Conservation (phyloP, 2,329 filamentous ascomycete genomes). For the Cylindrodendrum hubeiense region DNA sequence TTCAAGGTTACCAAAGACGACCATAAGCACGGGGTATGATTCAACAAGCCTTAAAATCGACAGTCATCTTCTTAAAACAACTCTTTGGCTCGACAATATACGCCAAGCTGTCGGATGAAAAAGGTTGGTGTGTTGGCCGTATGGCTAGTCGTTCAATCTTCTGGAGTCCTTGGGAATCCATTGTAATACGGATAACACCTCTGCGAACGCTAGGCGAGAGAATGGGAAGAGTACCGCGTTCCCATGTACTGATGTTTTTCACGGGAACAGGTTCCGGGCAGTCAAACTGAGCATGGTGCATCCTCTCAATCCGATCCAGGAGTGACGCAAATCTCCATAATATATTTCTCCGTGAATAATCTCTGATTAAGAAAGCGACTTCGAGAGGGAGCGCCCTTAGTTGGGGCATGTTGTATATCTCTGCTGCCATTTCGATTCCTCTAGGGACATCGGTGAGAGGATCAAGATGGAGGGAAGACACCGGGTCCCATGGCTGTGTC, state of each 20-base stretch:
- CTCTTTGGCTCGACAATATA: conserved; percentile 7
- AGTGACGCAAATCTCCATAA: not conserved
- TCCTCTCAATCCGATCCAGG: not conserved
- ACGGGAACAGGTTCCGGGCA: not conserved
- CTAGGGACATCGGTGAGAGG: not conserved
- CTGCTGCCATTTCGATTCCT: not conserved
- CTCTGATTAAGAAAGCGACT: not conserved
- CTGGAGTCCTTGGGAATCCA: conserved; percentile 14
- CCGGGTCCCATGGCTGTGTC: not conserved
- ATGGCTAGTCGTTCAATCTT: conserved; percentile 6
- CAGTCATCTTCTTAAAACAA: not conserved
- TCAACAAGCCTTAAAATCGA: not conserved
- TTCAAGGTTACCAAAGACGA: too few relatives aligned
- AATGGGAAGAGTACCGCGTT: not conserved
- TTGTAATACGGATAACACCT: not conserved
- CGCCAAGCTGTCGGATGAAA: not conserved
- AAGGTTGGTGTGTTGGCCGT: not conserved
- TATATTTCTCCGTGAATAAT: not conserved
- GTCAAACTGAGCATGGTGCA: not conserved
- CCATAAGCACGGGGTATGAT: too few relatives aligned
- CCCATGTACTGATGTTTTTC: not conserved
- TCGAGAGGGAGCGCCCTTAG: not conserved
- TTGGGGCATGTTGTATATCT: not conserved
- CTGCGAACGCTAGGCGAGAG: not conserved
- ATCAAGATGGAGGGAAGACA: not conserved